Base-by-base conservation (phyloP, 805 yeast genomes). In the Tetrapisispora iriomotensis region DNA sequence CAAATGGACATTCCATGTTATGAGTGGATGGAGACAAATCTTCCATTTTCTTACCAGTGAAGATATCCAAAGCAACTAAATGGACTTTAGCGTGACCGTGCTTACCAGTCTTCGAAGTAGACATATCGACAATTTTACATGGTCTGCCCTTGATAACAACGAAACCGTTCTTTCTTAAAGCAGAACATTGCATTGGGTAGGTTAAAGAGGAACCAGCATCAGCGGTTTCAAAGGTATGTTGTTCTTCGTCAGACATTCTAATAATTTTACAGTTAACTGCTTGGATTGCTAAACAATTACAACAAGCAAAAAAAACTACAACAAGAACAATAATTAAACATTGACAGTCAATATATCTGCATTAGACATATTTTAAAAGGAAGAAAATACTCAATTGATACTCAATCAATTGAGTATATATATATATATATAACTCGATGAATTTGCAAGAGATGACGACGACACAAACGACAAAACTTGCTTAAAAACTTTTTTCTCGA, bases 31-130 rank as follows among this genome's bases (percentile, higher is more conserved):
- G 97, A 56, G 97, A 88, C 68, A 88, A 82, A 74, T 88, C 97
- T 80, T 88, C 97, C 70, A 87, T 79, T 78, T 88, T 88, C 86
- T 90, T 90, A 72, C 83, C 82, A 62, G 97, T 88, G 88, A 88
- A 88, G 70, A 88, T 88, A 71, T 88, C 97, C 62, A 82, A 82
- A 67, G 96, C 96, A 57, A 90, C 96, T 74, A 88, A 77, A 74
- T 88, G 96, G 71, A 88, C 97, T 81, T 88, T 88, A 70, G 97
- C 97, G 90, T 88, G 97, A 75, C 97, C 97, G 83, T 88, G 97
- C 96, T 88, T 88, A 74, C 97, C 97, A 60, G 97, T 88, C 82
- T 88, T 88, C 64, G 97, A 88, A 66, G 97, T 88, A 51, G 97
- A 88, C 97, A 88, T 88, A 71, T 90, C 97, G 62, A 88, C 92